Base-by-base conservation (phyloP, 306 rosid genomes). In the Pterocarpus macrocarpus region DNA sequence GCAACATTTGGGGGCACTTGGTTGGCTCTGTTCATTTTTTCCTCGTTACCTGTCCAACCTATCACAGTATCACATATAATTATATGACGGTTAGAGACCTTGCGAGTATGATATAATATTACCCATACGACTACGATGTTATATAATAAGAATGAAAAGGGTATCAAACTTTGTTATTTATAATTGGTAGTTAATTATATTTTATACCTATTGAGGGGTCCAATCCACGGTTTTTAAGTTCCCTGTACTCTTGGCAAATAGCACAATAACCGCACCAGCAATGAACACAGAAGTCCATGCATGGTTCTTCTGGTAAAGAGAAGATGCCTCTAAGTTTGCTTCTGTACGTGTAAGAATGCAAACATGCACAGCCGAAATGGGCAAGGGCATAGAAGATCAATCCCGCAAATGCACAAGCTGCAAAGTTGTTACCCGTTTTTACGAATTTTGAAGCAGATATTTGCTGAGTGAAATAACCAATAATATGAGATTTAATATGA, bases 171-270 rank as follows among this genome's bases (percentile, higher is more conserved):
- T 22, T 22, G 28, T 22, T 22, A 22, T 22, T 22, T 22, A 22
- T 22, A 22, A 22, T 1, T 22, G 28, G 28, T 22, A 22, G 28
- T 22, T 12, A 47, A 0, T 47, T 9, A 15, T 52, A 52, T 2
- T 3, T 38, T 22, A 22, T 22, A 83, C 87, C 87, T 63, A 43
- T 36, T 22, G 80, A 53, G 49, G 85, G 88, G 33, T 85, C 75
- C 4, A 47, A 2, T 35, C 88, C 82, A 59, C 88, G 88, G 41
- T 81, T 77, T 59, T 81, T 81, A 69, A 85, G 88, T 64, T 85
- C 88, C 22, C 85, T 32, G 58, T 85, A 35, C 43, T 85, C 85
- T 81, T 85, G 88, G 17, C 85, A 77, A 66, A 85, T 17, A 22
- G 86, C 88, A 59, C 83, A 81, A 62, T 2, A 0, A 41, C 7